A percentile compares a stretch with the other conserved stretches of the same genome.
These are phyloP conservation scores for Kwoniella europaea DNA, from an alignment of 768 basidiomycete species.

Conservation along the genomic window DNA sequence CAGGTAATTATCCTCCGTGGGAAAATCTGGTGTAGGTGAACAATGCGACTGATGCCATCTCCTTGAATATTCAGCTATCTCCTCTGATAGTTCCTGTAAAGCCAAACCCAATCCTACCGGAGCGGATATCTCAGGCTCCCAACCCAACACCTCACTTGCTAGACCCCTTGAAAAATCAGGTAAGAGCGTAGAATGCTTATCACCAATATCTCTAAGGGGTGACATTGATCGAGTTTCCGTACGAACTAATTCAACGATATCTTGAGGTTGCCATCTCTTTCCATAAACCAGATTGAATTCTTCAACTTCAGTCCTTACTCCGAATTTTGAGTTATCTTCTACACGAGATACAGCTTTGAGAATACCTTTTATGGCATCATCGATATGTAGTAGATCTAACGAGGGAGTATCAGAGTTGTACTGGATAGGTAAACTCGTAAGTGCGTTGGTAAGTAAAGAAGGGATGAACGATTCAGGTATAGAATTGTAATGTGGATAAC, in stretches of 20 bases:
- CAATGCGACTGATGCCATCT: conserved; percentile 38
- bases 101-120: conserved; percentile 45
- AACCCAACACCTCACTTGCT: conserved; percentile 40
- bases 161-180: conserved; percentile 25
- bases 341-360: conserved; percentile 38
- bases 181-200: conserved; percentile 17
- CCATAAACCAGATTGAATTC: conserved; percentile 51
- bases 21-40: conserved; percentile 26
- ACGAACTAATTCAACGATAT: conserved; percentile 49
- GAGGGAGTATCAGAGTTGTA: conserved; percentile 41
- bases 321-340: background rate
- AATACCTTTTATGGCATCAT: conserved; percentile 52
- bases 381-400: conserved; percentile 48
- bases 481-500: conserved; percentile 28
- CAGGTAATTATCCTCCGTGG: conserved; percentile 2
- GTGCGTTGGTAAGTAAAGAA: conserved; percentile 43
- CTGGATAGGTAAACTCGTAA: conserved; percentile 53
- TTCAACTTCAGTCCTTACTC: conserved; percentile 17
- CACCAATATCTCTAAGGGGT: conserved; percentile 46
- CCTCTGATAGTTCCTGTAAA: conserved; percentile 30
- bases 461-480: conserved; percentile 50
- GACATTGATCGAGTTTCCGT: conserved; percentile 45
- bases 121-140: conserved; percentile 41
- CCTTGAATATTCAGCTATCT: conserved; percentile 38
- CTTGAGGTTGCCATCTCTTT: conserved; percentile 30